Evolutionary conservation across 306 rosid species (phyloP).

Genomic region (Gleditsia sinensis): DNA sequence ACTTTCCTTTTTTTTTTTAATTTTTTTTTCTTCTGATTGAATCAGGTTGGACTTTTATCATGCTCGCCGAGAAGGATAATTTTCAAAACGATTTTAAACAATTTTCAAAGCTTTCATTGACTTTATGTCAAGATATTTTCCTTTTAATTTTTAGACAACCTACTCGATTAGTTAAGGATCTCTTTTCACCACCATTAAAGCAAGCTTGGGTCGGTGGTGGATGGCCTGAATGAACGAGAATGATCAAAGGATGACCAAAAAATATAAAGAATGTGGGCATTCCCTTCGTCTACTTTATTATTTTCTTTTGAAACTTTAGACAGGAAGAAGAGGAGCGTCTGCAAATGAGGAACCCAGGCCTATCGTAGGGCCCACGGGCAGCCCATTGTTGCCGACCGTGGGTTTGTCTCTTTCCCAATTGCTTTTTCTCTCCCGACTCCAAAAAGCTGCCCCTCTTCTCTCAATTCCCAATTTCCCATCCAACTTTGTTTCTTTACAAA

Average conservation of each 20-base stretch:
- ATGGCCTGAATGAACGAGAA: background rate
- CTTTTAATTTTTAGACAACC: background rate
- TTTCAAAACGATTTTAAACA: background rate
- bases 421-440: conserved; percentile 28
- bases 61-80: background rate
- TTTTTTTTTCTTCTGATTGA: too few relatives aligned
- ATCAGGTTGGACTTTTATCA: background rate
- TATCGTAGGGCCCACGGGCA: conserved; percentile 31
- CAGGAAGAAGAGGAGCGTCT: conserved; percentile 43
- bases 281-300: conserved; percentile 23
- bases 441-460: conserved; percentile 5
- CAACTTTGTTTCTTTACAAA: background rate
- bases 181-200: conserved; percentile 10
- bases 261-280: conserved; percentile 4
- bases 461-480: conserved; percentile 12
- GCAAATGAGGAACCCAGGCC: conserved; percentile 12
- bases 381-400: conserved; percentile 50
- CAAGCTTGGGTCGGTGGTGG: conserved; percentile 46
- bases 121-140: background rate
- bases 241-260: background rate
- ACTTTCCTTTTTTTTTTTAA: too few relatives aligned
- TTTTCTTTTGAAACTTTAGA: conserved; percentile 27
- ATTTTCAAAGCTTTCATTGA: background rate
- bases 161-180: background rate
- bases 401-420: conserved; percentile 32